Conservation (phyloP, 495 filamentous ascomycete species). For the Copromyces sp. region DNA sequence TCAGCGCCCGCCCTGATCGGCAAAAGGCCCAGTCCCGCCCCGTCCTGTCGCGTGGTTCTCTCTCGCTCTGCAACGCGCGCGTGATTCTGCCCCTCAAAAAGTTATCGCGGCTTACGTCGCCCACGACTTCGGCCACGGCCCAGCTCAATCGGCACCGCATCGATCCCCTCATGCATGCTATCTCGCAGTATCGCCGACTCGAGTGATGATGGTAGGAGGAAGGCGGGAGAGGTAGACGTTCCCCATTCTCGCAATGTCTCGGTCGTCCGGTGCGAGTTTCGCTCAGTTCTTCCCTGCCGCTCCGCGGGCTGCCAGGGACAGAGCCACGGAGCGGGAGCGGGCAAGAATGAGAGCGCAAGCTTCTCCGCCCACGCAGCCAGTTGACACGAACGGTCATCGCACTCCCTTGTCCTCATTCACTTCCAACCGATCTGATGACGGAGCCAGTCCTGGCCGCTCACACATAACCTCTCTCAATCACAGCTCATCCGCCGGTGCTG, state of each 20-base stretch:
- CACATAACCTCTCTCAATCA: slow-evolving; percentile 6
- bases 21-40: slow-evolving; percentile 9
- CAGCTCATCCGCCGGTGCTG: slow-evolving; percentile 25
- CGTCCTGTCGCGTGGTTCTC: slow-evolving; percentile 17
- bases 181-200: slow-evolving; percentile 23
- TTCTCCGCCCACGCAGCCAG: slow-evolving; percentile 17
- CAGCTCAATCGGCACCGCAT: slow-evolving; percentile 5
- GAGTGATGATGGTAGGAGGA: slow-evolving; percentile 47
- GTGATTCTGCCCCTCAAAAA: slow-evolving; percentile 7
- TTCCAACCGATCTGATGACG: slow-evolving; percentile 9
- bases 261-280: slow-evolving; percentile 67
- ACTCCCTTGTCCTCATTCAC: slow-evolving; percentile 7
- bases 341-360: slow-evolving; percentile 24
- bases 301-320: slow-evolving; percentile 49
- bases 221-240: slow-evolving; percentile 37
- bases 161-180: slow-evolving; percentile 31
- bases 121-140: background rate
- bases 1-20: slow-evolving; percentile 9
- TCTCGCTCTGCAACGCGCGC: slow-evolving; percentile 15
- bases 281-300: slow-evolving; percentile 86
- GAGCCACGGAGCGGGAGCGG: slow-evolving; percentile 44
- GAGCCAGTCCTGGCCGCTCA: slow-evolving; percentile 6
- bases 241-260: slow-evolving; percentile 55
- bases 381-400: slow-evolving; percentile 15
- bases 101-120: background rate